Evolutionary conservation across 1,139 yeast genomes (phyloP), one percentile per base, ranked within the genome.

Genomic region (Kodamaea sp.): DNA sequence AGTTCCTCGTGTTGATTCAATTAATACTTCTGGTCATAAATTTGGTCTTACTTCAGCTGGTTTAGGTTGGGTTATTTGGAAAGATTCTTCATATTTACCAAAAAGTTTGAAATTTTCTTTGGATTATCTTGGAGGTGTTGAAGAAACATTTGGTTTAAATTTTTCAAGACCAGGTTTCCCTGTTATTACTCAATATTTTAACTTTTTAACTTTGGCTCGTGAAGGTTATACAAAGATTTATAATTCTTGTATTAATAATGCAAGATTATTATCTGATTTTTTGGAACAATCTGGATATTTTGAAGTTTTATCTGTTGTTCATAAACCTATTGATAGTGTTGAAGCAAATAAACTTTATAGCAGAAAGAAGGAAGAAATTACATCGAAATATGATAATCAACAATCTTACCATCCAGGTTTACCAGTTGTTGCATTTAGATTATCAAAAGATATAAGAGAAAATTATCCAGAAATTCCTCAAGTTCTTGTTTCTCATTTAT

Each of bases 121-220:
- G 55, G 84, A 83, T 58, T 89, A 89, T 59, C 73, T 89, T 36
- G 97, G 97, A 27, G 95, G 96, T 25, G 76, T 83, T 12, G 97
- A 89, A 61, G 92, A 85, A 60, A 82, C 94, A 23, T 89, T 81
- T 65, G 86, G 83, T 30, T 73, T 89, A 60, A 89, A 89, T 66
- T 89, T 89, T 61, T 85, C 95, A 10, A 79, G 97, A 59, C 94
- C 97, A 3, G 97, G 97, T 2, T 85, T 80, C 77, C 95, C 89
- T 41, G 92, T 89, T 20, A 70, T 89, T 44, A 88, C 84, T 53
- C 97, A 89, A 63, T 89, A 89, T 70, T 88, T 70, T 70, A 85
- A 84, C 60, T 79, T 89, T 54, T 67, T 88, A 49, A 67, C 78
- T 28, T 67, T 80, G 34, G 97, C 96, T 6, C 65, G 62, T 47